Percentiles rank a stretch among this genome's conserved stretches.
Evolutionary conservation across 1,139 yeast genomes (phyloP).

Genomic region (Suhomyces ambrosiae): DNA sequence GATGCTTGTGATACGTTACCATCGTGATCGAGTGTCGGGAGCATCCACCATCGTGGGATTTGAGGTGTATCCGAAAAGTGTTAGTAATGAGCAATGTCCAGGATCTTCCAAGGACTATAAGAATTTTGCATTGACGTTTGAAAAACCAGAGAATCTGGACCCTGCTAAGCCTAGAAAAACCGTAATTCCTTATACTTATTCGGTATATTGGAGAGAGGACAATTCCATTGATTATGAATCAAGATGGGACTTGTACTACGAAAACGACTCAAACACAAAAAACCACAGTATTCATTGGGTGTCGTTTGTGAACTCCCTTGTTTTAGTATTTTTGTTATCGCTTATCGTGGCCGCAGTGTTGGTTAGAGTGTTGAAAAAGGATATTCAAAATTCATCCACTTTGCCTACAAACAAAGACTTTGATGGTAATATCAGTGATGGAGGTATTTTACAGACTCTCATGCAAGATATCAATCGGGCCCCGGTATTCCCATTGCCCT

Average conservation of each 20-base stretch:
- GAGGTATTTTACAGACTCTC: constrained; percentile 36
- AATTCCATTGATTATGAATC: constrained; percentile 62
- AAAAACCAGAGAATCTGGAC: constrained; percentile 18
- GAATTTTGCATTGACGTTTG: constrained; percentile 48
- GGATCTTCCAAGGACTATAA: constrained; percentile 63
- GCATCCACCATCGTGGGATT: constrained; percentile 77
- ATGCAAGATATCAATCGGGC: constrained; percentile 55
- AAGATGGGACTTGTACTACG: constrained; percentile 76
- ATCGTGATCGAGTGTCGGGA: constrained; percentile 49
- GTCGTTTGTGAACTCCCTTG: constrained; percentile 65
- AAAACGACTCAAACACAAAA: constrained; percentile 50
- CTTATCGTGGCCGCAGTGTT: constrained; percentile 65
- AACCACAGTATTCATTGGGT: constrained; percentile 65
- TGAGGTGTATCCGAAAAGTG: constrained; percentile 87
- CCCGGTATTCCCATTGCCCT: constrained; percentile 48
- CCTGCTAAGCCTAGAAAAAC: constrained; percentile 25
- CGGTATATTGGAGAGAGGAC: constrained; percentile 91
- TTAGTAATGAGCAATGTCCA: constrained; percentile 66
- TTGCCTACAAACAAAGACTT: constrained; percentile 15
- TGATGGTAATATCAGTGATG: constrained; percentile 9
- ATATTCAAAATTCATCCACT: constrained; percentile 24
- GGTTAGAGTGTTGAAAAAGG: constrained; percentile 50
- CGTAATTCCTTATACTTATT: constrained; percentile 74
- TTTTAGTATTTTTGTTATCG: constrained; percentile 59
- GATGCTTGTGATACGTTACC: constrained; percentile 77